Evolutionary conservation across 1,139 yeast species (phyloP).

Genomic region (Candida smagusa): DNA sequence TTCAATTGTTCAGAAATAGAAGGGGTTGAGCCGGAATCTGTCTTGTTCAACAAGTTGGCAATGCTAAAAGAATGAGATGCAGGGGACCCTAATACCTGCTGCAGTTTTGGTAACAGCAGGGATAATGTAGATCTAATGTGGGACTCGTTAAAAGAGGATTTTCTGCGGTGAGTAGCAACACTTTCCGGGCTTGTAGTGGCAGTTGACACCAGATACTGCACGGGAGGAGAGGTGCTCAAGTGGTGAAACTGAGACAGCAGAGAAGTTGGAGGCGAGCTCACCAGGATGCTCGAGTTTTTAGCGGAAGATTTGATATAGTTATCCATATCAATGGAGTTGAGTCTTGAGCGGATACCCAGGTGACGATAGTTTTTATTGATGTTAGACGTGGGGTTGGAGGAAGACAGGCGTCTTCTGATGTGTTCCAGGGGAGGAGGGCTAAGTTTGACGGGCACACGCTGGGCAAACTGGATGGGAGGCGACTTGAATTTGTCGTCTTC

Average conservation of each 20-base stretch:
- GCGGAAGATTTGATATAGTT: conserved; percentile 42
- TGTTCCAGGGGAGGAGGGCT: conserved; percentile 37
- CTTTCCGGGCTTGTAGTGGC: conserved; percentile 18
- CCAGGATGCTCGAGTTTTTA: conserved; percentile 34
- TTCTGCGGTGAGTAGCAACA: conserved; percentile 29
- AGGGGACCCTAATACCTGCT: conserved; percentile 5
- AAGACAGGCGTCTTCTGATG: conserved; percentile 27
- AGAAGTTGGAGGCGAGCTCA: conserved; percentile 32
- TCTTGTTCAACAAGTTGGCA: conserved; percentile 14
- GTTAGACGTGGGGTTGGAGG: conserved; percentile 14
- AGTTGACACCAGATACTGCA: conserved; percentile 13
- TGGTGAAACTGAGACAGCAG: conserved; percentile 4
- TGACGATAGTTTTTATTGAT: conserved; percentile 20
- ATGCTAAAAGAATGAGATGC: conserved; percentile 13
- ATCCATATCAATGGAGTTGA: conserved; percentile 44
- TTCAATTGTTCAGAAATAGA: conserved; percentile 7
- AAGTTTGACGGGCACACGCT: conserved; percentile 41
- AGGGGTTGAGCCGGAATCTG: conserved; percentile 15
- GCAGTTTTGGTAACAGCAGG: conserved; percentile 16
- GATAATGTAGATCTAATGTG: conserved; percentile 41
- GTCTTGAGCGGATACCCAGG: conserved; percentile 38
- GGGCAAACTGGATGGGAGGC: conserved; percentile 44
- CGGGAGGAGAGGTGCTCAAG: neutral
- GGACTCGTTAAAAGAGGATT: conserved; percentile 45
- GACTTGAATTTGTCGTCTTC: conserved; percentile 34